A percentile compares a stretch with the other conserved stretches of the same genome.
Conservation (phyloP, 345 rosid genomes). For the Clarkia xantiana region DNA sequence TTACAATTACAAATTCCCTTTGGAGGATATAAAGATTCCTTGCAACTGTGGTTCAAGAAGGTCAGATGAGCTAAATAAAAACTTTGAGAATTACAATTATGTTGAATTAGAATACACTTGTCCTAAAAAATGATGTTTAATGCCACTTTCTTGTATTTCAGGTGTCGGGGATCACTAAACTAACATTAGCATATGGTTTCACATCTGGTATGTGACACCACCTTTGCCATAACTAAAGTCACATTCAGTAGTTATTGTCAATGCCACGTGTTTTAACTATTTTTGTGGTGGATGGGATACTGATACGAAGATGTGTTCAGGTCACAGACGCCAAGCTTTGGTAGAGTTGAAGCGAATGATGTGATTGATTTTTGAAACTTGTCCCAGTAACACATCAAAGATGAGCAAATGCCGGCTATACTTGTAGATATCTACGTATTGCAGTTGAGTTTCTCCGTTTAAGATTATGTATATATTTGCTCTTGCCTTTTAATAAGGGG, state of each 20-base stretch:
- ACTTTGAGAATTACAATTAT: neutral
- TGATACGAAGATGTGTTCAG: conserved; percentile 27
- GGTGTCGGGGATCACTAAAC: conserved; percentile 92
- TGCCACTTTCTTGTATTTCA: conserved; percentile 17
- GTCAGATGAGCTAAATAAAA: conserved; percentile 30
- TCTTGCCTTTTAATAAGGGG: neutral
- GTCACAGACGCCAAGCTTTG: conserved; percentile 18
- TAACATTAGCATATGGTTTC: conserved; percentile 20
- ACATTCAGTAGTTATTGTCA: neutral
- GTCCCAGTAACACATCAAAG: conserved; percentile 15
- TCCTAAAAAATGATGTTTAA: neutral
- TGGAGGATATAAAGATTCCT: conserved; percentile 91
- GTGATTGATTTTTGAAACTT: conserved; percentile 15
- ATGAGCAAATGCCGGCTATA: conserved; percentile 17
- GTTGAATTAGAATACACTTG: neutral
- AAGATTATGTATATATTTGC: conserved; percentile 22
- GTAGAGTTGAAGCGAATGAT: conserved; percentile 11
- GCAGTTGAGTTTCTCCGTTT: conserved; percentile 48
- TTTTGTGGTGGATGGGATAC: conserved; percentile 1
- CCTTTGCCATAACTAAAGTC: conserved; percentile 6
- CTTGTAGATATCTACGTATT: conserved; percentile 27
- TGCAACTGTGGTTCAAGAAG: conserved; percentile 92
- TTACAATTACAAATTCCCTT: conserved; percentile 92
- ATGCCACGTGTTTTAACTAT: neutral
- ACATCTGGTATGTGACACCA: conserved; percentile 16